Evolutionary conservation across 1,284 basidiomycete genomes (phyloP).

Genomic region (Heterobasidion occidentale): DNA sequence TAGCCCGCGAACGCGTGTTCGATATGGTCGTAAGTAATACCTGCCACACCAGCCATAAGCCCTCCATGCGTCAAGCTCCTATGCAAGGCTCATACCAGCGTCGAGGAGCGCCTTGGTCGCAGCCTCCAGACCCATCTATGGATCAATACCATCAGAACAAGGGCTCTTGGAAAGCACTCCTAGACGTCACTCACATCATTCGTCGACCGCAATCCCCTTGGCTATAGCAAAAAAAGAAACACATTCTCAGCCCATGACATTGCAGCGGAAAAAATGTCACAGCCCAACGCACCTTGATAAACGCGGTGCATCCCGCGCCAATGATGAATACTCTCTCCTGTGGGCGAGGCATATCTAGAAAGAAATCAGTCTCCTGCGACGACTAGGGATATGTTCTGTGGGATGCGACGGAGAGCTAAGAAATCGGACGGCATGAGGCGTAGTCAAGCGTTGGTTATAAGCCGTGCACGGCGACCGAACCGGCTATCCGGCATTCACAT

Average conservation of each 20-base stretch:
- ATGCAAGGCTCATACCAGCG: constrained; percentile 42
- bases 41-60: constrained; percentile 22
- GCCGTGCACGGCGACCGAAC: too few relatives aligned
- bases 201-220: constrained; percentile 53
- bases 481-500: too few relatives aligned
- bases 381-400: too few relatives aligned
- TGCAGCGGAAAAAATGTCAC: not conserved
- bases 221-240: constrained; percentile 28
- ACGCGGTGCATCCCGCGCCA: constrained; percentile 75
- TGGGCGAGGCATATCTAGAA: constrained; percentile 16
- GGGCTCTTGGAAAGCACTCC: too few relatives aligned
- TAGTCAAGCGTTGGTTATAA: too few relatives aligned
- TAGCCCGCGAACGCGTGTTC: constrained; percentile 78
- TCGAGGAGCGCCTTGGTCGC: constrained; percentile 81
- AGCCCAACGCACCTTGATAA: constrained; percentile 55
- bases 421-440: too few relatives aligned
- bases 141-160: not conserved
- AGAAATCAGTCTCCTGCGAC: not conserved
- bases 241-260: not conserved
- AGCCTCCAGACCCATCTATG: constrained; percentile 75
- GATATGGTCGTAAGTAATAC: constrained; percentile 74
- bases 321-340: constrained; percentile 60
- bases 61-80: not conserved
- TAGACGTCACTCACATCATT: constrained; percentile 46
- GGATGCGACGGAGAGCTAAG: too few relatives aligned